Conservation (phyloP, 345 rosid genomes). For the Salix suchowensis region DNA sequence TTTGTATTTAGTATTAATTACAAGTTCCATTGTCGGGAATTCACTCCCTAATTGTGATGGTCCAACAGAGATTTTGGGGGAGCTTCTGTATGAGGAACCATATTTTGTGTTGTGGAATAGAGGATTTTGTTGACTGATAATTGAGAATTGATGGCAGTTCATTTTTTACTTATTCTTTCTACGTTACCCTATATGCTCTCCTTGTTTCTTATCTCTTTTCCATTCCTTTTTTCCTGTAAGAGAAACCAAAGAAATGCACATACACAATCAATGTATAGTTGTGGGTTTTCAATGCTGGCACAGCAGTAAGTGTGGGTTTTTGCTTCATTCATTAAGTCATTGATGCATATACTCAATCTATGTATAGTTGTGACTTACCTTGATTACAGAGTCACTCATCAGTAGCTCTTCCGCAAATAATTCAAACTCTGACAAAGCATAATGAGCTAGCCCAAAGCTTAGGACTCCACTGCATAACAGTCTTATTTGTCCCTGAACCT, state of each 20-base stretch:
- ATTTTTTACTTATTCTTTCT: neutral
- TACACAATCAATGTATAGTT: too few species aligned
- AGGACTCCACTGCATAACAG: conserved; percentile 61
- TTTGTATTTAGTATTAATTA: neutral
- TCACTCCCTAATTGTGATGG: neutral
- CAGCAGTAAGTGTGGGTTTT: neutral
- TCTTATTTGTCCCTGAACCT: conserved; percentile 98
- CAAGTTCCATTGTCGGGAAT: neutral
- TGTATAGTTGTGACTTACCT: conserved; percentile 40
- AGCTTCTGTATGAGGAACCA: neutral
- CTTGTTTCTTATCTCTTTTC: neutral
- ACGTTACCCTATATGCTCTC: neutral
- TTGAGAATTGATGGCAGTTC: neutral
- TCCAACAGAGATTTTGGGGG: neutral
- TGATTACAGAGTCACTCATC: conserved; percentile 90
- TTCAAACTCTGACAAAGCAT: conserved; percentile 92
- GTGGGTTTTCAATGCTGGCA: neutral
- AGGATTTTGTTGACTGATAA: neutral
- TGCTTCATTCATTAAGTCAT: neutral
- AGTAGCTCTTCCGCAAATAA: conserved; percentile 89
- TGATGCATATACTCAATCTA: neutral
- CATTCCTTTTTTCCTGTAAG: neutral
- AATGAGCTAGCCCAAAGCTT: conserved; percentile 91
- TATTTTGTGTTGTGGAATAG: neutral
- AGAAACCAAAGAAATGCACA: neutral